phyloP scores from a whole-genome alignment of 2,329 filamentous ascomycete species.

The Trichoderma citrinoviride region DNA sequence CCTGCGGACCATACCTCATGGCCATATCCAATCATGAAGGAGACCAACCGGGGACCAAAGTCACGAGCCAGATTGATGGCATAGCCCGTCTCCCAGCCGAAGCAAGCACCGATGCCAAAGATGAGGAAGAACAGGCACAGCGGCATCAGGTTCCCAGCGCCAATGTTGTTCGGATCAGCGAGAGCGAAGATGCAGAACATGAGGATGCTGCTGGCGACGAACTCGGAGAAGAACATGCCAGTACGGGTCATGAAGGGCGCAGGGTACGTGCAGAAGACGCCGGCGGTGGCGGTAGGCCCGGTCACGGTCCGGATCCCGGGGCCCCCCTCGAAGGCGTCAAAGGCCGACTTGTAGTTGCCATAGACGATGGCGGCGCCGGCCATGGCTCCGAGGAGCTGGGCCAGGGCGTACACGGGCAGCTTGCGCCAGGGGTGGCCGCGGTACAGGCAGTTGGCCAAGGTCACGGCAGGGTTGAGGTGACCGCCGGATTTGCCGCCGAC shows the following conservation, averaged over 20 bases:
- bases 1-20: slow-evolving; percentile 64
- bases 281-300: slow-evolving; percentile 59
- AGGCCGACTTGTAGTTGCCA: slow-evolving; percentile 62
- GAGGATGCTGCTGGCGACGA: slow-evolving; percentile 63
- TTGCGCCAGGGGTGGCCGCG: slow-evolving; percentile 67
- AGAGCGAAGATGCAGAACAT: slow-evolving; percentile 72
- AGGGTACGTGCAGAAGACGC: slow-evolving; percentile 72
- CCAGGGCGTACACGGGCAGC: slow-evolving; percentile 64
- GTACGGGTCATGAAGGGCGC: slow-evolving; percentile 63
- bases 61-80: slow-evolving; percentile 73
- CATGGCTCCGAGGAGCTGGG: slow-evolving; percentile 67
- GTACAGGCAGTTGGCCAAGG: slow-evolving; percentile 66
- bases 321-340: slow-evolving; percentile 62
- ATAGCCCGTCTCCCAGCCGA: slow-evolving; percentile 75
- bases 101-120: slow-evolving; percentile 70
- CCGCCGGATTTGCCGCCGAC: slow-evolving; percentile 63
- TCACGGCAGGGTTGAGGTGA: slow-evolving; percentile 70
- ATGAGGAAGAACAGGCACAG: slow-evolving; percentile 68
- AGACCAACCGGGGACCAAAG: slow-evolving; percentile 65
- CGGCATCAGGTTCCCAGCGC: slow-evolving; percentile 55
- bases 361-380: slow-evolving; percentile 59
- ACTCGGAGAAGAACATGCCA: slow-evolving; percentile 69
- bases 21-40: slow-evolving; percentile 67
- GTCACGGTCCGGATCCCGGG: slow-evolving; percentile 59
- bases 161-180: slow-evolving; percentile 56